Evolutionary conservation across 2,329 filamentous ascomycete species (phyloP).

Genomic region (Knoxdaviesia capensis): DNA sequence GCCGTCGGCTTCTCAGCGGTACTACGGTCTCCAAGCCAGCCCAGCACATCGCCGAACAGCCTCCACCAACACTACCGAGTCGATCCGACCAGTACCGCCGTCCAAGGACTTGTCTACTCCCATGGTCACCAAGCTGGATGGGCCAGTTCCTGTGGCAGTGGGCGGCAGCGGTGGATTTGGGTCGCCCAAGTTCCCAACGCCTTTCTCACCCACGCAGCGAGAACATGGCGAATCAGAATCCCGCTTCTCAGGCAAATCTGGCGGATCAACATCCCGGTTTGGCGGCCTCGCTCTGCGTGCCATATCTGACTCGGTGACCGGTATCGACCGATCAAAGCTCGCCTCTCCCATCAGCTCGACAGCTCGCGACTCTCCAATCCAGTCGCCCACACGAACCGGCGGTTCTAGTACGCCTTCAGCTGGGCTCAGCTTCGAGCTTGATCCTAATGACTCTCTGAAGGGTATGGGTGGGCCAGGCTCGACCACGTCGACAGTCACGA

Average conservation of each 20-base stretch:
- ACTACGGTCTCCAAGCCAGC: conserved; percentile 33
- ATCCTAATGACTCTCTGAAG: conserved; percentile 47
- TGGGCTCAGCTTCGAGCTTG: conserved; percentile 56
- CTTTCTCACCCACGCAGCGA: too few species aligned
- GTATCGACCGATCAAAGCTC: conserved; percentile 20
- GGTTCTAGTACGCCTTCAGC: conserved; percentile 45
- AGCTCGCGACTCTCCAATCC: conserved; percentile 28
- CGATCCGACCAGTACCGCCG: conserved; percentile 26
- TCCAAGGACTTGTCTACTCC: conserved; percentile 34
- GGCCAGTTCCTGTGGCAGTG: conserved; percentile 8
- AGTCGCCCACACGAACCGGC: conserved; percentile 55
- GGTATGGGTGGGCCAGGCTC: conserved; percentile 19
- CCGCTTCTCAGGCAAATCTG: too few species aligned
- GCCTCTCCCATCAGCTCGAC: conserved; percentile 28
- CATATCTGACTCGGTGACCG: conserved; percentile 45
- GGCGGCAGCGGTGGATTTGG: conserved; percentile 2
- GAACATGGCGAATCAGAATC: too few species aligned
- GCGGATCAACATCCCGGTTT: too few species aligned
- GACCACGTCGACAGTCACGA: conserved; percentile 25
- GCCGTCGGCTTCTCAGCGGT: conserved; percentile 44
- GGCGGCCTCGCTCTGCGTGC: conserved; percentile 55
- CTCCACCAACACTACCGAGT: conserved; percentile 36
- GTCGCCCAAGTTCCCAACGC: too few species aligned
- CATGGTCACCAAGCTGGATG: conserved; percentile 40
- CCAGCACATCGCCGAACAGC: conserved; percentile 36